A percentile compares a stretch with the other conserved stretches of the same genome.
phyloP scores from a whole-genome alignment of 2,329 filamentous ascomycete genomes.

The Parasarocladium wereldwijsianum region DNA sequence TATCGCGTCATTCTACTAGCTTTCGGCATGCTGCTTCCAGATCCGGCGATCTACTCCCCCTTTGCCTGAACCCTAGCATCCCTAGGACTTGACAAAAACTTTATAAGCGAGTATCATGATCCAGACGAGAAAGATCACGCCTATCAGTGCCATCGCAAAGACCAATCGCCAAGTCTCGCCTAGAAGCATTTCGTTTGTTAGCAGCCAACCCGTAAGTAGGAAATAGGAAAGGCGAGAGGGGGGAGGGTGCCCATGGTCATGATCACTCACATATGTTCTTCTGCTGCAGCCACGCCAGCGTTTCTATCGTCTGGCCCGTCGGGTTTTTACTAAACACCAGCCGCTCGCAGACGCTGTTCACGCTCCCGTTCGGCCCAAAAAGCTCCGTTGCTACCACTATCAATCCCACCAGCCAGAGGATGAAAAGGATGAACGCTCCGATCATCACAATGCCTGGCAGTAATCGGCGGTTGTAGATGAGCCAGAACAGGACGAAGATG shows the following conservation, averaged over 20 bases:
- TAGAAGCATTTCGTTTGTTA: constrained; percentile 13
- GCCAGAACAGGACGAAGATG: constrained; percentile 47
- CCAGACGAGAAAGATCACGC: constrained; percentile 47
- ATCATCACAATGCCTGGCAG: constrained; percentile 48
- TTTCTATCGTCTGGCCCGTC: constrained; percentile 34
- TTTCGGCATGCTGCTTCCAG: too few species aligned
- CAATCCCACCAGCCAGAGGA: constrained; percentile 53
- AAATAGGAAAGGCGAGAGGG: too few species aligned
- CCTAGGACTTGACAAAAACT: constrained; percentile 38
- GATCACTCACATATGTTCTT: constrained; percentile 42
- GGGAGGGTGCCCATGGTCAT: too few species aligned
- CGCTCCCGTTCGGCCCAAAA: constrained; percentile 42
- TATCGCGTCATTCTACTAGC: too few species aligned
- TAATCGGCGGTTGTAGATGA: constrained; percentile 46
- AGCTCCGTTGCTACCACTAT: constrained; percentile 48
- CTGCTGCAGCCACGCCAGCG: constrained; percentile 51
- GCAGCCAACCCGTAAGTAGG: too few species aligned
- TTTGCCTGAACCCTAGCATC: too few species aligned
- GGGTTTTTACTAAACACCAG: constrained; percentile 38
- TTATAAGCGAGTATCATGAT: constrained; percentile 55
- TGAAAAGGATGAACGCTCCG: constrained; percentile 49
- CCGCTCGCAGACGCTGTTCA: constrained; percentile 44
- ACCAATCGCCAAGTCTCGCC: constrained; percentile 50
- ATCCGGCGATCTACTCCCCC: too few species aligned
- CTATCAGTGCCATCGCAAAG: constrained; percentile 47